Conservation (phyloP, 2,329 filamentous ascomycete species). For the Arthrinium phaeospermum region DNA sequence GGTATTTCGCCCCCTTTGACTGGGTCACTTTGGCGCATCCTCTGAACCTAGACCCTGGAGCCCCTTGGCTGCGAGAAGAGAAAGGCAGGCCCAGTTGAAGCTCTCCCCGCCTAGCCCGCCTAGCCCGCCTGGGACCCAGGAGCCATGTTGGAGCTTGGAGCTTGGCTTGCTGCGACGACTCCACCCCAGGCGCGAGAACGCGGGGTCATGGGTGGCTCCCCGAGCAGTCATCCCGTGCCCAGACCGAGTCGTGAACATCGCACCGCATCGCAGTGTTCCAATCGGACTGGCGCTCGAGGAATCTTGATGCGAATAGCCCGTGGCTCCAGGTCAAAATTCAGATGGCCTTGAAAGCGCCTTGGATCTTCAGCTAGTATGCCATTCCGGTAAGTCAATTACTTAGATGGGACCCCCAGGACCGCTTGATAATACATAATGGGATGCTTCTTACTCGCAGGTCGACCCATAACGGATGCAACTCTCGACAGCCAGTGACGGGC, state of each 20-base stretch:
- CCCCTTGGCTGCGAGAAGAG: background rate
- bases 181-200: background rate
- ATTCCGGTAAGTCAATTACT: background rate
- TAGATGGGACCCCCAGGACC: background rate
- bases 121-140: background rate
- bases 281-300: background rate
- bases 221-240: background rate
- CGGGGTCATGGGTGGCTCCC: slow-evolving; percentile 7
- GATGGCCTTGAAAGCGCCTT: background rate
- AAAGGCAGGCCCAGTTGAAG: background rate
- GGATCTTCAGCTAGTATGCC: background rate
- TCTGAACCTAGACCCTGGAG: background rate
- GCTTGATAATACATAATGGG: background rate
- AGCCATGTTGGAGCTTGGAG: background rate
- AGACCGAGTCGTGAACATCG: background rate
- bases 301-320: background rate
- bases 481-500: background rate
- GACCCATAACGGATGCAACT: background rate
- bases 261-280: too few relatives aligned
- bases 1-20: background rate
- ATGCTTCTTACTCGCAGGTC: background rate
- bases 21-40: background rate
- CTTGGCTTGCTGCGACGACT: slow-evolving; percentile 3
- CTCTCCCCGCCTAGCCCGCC: background rate
- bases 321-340: too few relatives aligned